Evolutionary conservation across 2,329 filamentous ascomycete genomes (phyloP), one percentile per base, ranked within the genome.

Genomic region (Dryadomyces quercus-mongolicae): DNA sequence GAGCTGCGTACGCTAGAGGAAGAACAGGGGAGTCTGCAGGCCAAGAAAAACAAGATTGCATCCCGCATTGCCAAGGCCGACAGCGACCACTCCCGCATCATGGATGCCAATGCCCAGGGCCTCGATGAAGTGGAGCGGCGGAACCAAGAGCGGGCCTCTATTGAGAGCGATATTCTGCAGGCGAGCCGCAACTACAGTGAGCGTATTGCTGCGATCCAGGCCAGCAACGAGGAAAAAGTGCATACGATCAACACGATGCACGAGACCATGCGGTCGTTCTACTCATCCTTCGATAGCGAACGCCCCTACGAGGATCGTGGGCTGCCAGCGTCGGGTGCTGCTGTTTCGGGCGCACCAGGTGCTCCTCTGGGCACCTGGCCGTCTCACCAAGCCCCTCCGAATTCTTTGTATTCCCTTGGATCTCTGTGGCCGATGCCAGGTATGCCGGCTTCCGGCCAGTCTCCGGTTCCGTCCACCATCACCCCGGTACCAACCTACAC

Each of bases 11-110:
- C 73, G 31, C 74, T 86, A 52, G 79, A 82, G 60, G 76, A 81
- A 49, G 86, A 90, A 55, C 77, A 84, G 62, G 71, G 74, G 20
- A 75, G 76, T 58, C 71, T 84, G 0, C 77, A 83, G 62, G 79
- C 81, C 55, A 87, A 87, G 66, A 78, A 80, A 51, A 87, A 88
- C 70, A 86, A 86, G 69, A 82, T 88, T 45, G 79, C 81, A 54
- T 75, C 79, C 25, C 82, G 86, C 51, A 84, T 87, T 61, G 75
- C 77, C 63, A 88, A 88, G 70, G 80, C 88, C 22, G 82, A 85
- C 60, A 82, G 80, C 60, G 86, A 90, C 66, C 77, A 86, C 60
- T 81, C 82, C 54, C 82, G 82, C 61, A 82, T 90, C 61, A 75
- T 77, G 22, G 81, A 85, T 60, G 85, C 85, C 60, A 86, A 86